Evolutionary conservation across 2,329 filamentous ascomycete genomes (phyloP), one percentile per base, ranked within the genome.

Genomic region (Shiraia sp.): DNA sequence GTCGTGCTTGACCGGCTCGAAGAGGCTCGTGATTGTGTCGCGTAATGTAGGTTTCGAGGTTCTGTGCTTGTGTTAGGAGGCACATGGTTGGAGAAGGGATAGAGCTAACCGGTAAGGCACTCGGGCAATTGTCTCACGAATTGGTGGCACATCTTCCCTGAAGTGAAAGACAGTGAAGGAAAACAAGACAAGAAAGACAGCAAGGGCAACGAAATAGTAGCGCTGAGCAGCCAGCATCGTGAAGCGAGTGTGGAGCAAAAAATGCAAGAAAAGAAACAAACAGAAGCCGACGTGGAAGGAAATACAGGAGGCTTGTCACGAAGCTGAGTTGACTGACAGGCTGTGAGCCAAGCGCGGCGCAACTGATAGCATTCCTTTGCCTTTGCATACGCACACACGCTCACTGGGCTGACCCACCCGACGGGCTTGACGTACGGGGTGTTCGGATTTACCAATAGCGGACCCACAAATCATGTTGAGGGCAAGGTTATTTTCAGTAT

Each of bases 181-280:
- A 4, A 39, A 24, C 1, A 52, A 8, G 5, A 53, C 28, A 7
- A 54, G 17, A 36, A 55, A 53, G 8, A 45, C 36, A 23, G 46
- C 50, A 28, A 53, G 33, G 6, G 28, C 34, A 14, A 52, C 12
- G 16, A 47, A 27, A 19, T 49, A 52, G 12, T 43, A 42, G 10
- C 48, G 49, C 35, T 55, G 49, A 7, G 45, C 22, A 19, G 44
- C 42, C 33, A 57, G 31, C 54, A 57, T 55, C 9, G 36, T 46
- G 10, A 19, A 36, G 39, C 24, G 19, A 36, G 17, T 24, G 23
- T 19, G 39, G 32, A 19, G 26, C 10, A 25, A 10, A 28, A 13
- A 25, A 31, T n/a, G 26, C 15, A 38, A 36, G 34, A 26, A 23
- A 23, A 12, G 29, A 29, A 15, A 14, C 14, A 13, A 14, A 34